Base-by-base conservation (phyloP, 345 rosid species). In the Populus ilicifolia region DNA sequence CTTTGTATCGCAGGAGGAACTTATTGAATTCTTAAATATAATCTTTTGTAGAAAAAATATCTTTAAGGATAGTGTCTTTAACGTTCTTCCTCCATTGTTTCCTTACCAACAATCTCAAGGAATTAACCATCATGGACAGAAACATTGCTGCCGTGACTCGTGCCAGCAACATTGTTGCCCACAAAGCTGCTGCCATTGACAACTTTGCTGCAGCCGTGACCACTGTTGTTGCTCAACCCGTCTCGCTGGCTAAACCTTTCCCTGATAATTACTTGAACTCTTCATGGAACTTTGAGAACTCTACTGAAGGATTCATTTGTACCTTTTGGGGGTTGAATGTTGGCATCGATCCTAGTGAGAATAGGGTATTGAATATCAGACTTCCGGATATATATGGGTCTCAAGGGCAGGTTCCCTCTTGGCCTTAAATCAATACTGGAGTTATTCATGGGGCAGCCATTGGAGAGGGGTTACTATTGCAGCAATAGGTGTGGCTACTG, bases 301-400 rank as follows among this genome's bases (percentile, higher is more conserved):
- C 3, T 0, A 85, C 95, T 16, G 83, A 75, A 71, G 98, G 98
- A 33, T 89, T 20, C 76, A 94, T 93, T 44, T 94, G 97, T 82
- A 87, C 79, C 66, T 94, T 93, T 20, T 17, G 11, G 97, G 98
- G 56, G 86, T 93, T 39, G 89, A 89, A 13, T 94, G 98, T 73
- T 93, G 97, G 97, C 98, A 93, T 66, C 94, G 33, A 30, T 30
- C 33, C 33, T 30, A 30, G 35, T 33, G 5, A 93, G 89, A 93
- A 87, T 78, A 90, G 68, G 80, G 97, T 94, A 65, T 79, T 93
- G 78, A 90, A 87, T 82, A 80, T 94, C 67, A 87, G 80, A 81
- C 92, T 93, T 36, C 69, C 89, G 1, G 91, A 88, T 79, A 86
- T 72, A 88, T 79, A 86, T 72, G 89, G 97, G 90, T 43, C 93